phyloP scores from a whole-genome alignment of 2,329 filamentous ascomycete species.

The Stachybotrys echinatus region DNA sequence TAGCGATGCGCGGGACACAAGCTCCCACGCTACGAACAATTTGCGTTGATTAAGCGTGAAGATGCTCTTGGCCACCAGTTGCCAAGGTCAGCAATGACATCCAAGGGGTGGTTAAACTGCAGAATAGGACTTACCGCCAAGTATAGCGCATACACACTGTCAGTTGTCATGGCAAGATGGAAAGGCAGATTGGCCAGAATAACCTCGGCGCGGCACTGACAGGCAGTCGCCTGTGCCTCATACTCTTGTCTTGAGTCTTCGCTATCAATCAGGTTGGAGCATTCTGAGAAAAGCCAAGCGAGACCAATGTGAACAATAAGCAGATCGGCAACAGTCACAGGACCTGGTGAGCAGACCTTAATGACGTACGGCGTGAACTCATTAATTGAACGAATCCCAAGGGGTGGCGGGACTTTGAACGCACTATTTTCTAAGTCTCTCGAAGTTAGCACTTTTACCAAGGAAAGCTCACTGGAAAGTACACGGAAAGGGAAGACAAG shows the following conservation, averaged over 20 bases:
- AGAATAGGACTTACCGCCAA: slow-evolving; percentile 10
- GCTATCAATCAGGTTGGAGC: not conserved
- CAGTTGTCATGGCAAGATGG: slow-evolving; percentile 9
- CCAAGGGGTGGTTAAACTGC: not conserved
- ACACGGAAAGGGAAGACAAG: no score
- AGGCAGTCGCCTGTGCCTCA: not conserved
- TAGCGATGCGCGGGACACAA: slow-evolving; percentile 12
- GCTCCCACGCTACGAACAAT: slow-evolving; percentile 13
- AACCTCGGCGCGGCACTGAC: not conserved
- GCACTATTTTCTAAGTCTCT: no score
- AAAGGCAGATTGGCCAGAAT: slow-evolving; percentile 12
- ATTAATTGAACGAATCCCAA: no score
- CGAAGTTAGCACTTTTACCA: no score
- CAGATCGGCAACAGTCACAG: not conserved
- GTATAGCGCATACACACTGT: slow-evolving; percentile 10
- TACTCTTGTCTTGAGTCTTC: not conserved
- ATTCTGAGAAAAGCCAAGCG: not conserved
- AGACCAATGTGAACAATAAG: not conserved
- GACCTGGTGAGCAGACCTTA: not conserved
- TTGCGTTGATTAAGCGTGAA: slow-evolving; percentile 14
- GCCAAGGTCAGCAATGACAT: not conserved
- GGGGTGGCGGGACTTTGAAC: no score
- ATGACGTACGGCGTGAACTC: slow-evolving; percentile 8
- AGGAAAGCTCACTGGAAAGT: no score
- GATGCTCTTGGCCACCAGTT: slow-evolving; percentile 5